Evolutionary conservation across 2,329 filamentous ascomycete species (phyloP).

Genomic region (Lecanicillium sp.): DNA sequence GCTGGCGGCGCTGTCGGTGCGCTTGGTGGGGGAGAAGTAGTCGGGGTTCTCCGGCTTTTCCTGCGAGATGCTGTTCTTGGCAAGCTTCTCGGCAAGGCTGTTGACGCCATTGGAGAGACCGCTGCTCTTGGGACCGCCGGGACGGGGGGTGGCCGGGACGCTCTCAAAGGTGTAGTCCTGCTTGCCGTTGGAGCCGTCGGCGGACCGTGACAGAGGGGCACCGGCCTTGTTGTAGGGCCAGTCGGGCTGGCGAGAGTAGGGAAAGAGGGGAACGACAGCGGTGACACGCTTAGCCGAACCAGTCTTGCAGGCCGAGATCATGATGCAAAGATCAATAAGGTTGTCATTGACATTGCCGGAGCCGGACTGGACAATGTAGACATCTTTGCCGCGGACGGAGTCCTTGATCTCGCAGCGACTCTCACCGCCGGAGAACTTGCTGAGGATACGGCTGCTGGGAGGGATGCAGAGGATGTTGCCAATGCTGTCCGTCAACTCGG

Average conservation of each 20-base stretch:
- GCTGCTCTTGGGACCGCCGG: slow-evolving; percentile 60
- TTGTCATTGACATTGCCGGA: slow-evolving; percentile 93
- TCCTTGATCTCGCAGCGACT: slow-evolving; percentile 93
- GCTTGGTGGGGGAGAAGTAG: slow-evolving; percentile 27
- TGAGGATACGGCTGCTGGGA: slow-evolving; percentile 74
- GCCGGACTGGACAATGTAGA: slow-evolving; percentile 95
- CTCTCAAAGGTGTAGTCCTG: slow-evolving; percentile 85
- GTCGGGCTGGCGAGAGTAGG: slow-evolving; percentile 93
- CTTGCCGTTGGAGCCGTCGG: slow-evolving; percentile 26
- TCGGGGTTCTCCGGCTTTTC: slow-evolving; percentile 27
- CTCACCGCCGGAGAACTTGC: slow-evolving; percentile 93
- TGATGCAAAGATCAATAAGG: slow-evolving; percentile 94
- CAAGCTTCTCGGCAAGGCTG: slow-evolving; percentile 64
- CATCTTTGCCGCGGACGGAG: slow-evolving; percentile 95
- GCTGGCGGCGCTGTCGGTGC: slow-evolving; percentile 32
- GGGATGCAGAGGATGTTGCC: slow-evolving; percentile 85
- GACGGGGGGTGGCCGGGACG: slow-evolving; percentile 77
- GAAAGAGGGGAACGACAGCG: slow-evolving; percentile 89
- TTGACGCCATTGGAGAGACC: slow-evolving; percentile 64
- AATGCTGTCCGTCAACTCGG: slow-evolving; percentile 76
- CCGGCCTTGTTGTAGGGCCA: slow-evolving; percentile 95
- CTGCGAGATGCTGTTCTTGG: slow-evolving; percentile 56
- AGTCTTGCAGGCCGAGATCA: slow-evolving; percentile 95
- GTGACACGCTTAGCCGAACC: slow-evolving; percentile 90
- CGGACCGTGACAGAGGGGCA: slow-evolving; percentile 72